Percentiles rank a stretch among this genome's conserved stretches.
Evolutionary conservation across 2,329 filamentous ascomycete species (phyloP).

Genomic region (Alternaria sp.): DNA sequence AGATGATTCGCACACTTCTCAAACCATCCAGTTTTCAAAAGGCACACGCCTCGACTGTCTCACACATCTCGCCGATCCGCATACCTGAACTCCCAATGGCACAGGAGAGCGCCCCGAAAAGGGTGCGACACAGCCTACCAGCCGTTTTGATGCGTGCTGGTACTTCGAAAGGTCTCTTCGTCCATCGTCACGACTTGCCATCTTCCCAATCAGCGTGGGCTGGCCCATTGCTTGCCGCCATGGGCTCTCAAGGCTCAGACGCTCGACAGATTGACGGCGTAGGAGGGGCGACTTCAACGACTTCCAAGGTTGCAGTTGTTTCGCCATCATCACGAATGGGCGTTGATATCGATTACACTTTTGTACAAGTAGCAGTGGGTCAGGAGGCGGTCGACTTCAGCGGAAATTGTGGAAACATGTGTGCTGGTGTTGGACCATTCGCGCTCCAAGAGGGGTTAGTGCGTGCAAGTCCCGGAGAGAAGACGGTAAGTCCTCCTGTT

Average conservation of each 20-base stretch:
- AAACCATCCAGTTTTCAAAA: neutral
- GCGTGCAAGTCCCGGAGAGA: slow-evolving; percentile 32
- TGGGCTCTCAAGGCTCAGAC: slow-evolving; percentile 70
- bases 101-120: slow-evolving; percentile 15
- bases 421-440: slow-evolving; percentile 68
- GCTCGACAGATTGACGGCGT: slow-evolving; percentile 74
- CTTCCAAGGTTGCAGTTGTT: slow-evolving; percentile 73
- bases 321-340: slow-evolving; percentile 54
- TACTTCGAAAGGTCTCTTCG: slow-evolving; percentile 51
- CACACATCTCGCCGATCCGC: slow-evolving; percentile 3
- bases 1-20: slow-evolving; percentile 12
- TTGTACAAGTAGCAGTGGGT: slow-evolving; percentile 70
- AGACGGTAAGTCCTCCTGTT: slow-evolving; percentile 13
- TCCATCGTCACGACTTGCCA: slow-evolving; percentile 59
- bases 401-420: slow-evolving; percentile 78
- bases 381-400: slow-evolving; percentile 68
- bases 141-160: slow-evolving; percentile 50
- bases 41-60: slow-evolving; percentile 2
- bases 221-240: slow-evolving; percentile 62
- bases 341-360: slow-evolving; percentile 71
- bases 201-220: slow-evolving; percentile 54
- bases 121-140: slow-evolving; percentile 31
- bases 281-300: slow-evolving; percentile 70
- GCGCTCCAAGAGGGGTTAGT: slow-evolving; percentile 63
- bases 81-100: slow-evolving; percentile 15